Percentiles rank a stretch among this genome's conserved stretches.
These are phyloP conservation scores for Malus hybrid DNA, from an alignment of 331 rosid genomes.

Conservation along the genomic window DNA sequence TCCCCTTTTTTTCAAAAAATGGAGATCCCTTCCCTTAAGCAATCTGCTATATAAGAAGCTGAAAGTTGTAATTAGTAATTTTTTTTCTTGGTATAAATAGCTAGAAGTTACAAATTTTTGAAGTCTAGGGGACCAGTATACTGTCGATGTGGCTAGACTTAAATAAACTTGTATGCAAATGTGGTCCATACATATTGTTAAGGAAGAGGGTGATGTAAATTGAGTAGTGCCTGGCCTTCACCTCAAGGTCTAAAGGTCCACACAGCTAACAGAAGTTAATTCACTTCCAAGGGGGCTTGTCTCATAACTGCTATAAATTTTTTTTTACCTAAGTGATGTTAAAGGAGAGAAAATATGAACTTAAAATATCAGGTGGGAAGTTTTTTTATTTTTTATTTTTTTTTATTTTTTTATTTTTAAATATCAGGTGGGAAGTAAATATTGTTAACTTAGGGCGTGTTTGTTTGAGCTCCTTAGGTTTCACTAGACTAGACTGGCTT, in stretches of 20 bases:
- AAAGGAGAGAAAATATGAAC: no score
- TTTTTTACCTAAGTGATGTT: no score
- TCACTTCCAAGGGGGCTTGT: not conserved
- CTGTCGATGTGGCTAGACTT: not conserved
- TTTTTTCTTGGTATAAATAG: not conserved
- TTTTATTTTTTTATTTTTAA: no score
- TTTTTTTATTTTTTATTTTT: no score
- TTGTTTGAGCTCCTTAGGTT: no score
- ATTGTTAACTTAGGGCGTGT: no score
- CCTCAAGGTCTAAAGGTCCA: not conserved
- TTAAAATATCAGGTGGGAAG: no score
- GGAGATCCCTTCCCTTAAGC: no score
- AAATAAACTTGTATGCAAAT: not conserved
- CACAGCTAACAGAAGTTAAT: not conserved
- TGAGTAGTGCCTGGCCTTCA: conserved; percentile 2
- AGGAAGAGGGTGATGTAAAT: not conserved
- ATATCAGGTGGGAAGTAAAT: no score
- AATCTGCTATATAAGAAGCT: not conserved
- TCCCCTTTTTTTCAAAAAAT: no score
- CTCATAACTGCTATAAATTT: not conserved
- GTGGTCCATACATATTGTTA: conserved; percentile 3
- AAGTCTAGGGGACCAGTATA: not conserved
- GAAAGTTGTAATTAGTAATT: not conserved
- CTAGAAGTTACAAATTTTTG: not conserved
- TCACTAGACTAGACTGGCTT: no score